These are phyloP conservation scores for Malassezia sp. DNA, from an alignment of 1,284 basidiomycete species.

Conservation along the genomic window DNA sequence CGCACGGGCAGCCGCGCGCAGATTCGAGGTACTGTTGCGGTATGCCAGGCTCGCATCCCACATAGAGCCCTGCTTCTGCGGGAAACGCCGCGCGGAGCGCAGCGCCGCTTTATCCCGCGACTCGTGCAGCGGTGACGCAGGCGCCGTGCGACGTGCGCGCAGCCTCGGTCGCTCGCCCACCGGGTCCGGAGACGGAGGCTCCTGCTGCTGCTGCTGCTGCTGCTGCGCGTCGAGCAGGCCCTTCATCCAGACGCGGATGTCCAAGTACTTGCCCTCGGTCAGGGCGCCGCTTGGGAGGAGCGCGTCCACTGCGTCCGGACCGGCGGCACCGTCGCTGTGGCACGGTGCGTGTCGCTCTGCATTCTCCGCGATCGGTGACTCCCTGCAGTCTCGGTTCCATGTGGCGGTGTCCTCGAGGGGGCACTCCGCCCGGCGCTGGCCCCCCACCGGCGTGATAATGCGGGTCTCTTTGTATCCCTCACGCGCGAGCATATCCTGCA, in stretches of 20 bases:
- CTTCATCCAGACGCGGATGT: constrained; percentile 12
- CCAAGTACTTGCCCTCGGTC: background rate
- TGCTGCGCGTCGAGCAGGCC: constrained; percentile 1
- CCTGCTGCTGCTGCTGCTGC: background rate
- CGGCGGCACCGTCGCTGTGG: too few relatives aligned
- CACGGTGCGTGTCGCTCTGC: too few relatives aligned
- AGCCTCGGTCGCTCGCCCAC: too few relatives aligned
- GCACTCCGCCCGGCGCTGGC: too few relatives aligned
- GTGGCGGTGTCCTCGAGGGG: too few relatives aligned
- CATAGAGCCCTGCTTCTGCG: constrained; percentile 5
- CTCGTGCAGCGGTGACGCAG: background rate
- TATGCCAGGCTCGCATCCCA: constrained; percentile 16
- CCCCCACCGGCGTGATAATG: constrained; percentile 32
- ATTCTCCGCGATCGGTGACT: too few relatives aligned
- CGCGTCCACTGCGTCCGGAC: too few relatives aligned
- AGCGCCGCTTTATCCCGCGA: constrained; percentile 4
- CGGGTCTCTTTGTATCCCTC: constrained; percentile 44
- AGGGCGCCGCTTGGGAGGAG: too few relatives aligned
- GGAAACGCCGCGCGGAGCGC: background rate
- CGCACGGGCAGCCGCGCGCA: too few relatives aligned
- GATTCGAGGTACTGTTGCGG: too few relatives aligned
- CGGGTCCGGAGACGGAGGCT: too few relatives aligned
- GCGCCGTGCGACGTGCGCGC: background rate
- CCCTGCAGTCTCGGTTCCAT: too few relatives aligned
- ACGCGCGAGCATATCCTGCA: constrained; percentile 37